Evolutionary conservation across 495 filamentous ascomycete species (phyloP).

Genomic region (Penicillium atrosanguineum): DNA sequence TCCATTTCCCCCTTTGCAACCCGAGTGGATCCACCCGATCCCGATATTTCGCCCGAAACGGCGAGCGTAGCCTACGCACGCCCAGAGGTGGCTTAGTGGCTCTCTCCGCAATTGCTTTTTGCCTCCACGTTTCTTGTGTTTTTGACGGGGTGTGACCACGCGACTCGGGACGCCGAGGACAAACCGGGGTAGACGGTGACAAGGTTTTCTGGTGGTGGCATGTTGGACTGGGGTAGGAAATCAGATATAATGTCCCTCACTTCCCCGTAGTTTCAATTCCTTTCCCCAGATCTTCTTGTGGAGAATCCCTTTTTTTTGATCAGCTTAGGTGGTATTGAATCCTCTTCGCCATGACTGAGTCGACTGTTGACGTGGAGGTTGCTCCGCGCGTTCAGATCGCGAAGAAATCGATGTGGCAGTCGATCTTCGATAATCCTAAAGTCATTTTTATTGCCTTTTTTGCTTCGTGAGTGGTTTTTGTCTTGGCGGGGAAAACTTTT

Average conservation of each 20-base stretch:
- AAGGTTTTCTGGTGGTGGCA: neutral
- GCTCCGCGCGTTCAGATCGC: conserved; percentile 19
- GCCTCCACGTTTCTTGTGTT: conserved; percentile 14
- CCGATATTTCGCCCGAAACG: neutral
- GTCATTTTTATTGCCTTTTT: conserved; percentile 44
- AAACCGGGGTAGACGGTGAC: conserved; percentile 15
- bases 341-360: conserved; percentile 16
- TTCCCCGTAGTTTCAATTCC: neutral
- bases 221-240: neutral
- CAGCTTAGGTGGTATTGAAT: neutral
- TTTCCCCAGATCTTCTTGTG: conserved; percentile 3
- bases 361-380: conserved; percentile 18
- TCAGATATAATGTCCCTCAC: conserved; percentile 2
- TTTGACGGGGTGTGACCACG: conserved; percentile 9
- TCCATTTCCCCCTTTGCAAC: conserved; percentile 6
- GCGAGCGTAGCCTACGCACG: conserved; percentile 14
- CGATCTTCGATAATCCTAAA: conserved; percentile 34
- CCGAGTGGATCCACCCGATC: conserved; percentile 9
- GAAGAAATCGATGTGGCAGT: conserved; percentile 34
- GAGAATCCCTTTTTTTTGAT: neutral
- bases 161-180: conserved; percentile 23
- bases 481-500: neutral
- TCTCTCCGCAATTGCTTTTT: conserved; percentile 18
- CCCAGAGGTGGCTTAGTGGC: conserved; percentile 7
- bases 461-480: conserved; percentile 32